Percentiles rank a stretch among this genome's conserved stretches.
Conservation (phyloP, 2,329 filamentous ascomycete genomes). For the Cladosporium colombiae region DNA sequence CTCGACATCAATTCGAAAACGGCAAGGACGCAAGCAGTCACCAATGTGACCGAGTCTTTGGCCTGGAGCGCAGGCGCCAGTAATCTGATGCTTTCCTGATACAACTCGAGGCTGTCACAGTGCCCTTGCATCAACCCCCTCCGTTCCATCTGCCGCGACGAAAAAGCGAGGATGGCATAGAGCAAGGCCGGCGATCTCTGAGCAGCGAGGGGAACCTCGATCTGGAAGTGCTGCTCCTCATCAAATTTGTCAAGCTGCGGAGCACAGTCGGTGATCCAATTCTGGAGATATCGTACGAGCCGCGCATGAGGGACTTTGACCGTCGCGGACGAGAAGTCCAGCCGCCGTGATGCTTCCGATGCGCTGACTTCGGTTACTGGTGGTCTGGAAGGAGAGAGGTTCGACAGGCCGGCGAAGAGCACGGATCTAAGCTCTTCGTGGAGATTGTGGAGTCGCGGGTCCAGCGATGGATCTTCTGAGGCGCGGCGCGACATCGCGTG, state of each 20-base stretch:
- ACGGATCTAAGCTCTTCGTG: constrained; percentile 9
- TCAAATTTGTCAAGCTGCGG: constrained; percentile 56
- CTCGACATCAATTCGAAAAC: constrained; percentile 49
- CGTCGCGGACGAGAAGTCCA: constrained; percentile 1
- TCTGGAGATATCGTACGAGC: constrained; percentile 11
- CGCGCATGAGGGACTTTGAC: constrained; percentile 7
- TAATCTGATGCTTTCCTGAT: constrained; percentile 50
- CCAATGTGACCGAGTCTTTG: constrained; percentile 45
- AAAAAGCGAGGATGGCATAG: constrained; percentile 54
- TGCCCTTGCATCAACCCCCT: constrained; percentile 4
- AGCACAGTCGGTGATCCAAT: constrained; percentile 13
- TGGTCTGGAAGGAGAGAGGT: background rate
- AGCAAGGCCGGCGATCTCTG: constrained; percentile 45
- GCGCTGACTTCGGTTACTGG: constrained; percentile 1
- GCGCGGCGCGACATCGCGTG: constrained; percentile 1
- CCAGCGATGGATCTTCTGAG: constrained; percentile 2
- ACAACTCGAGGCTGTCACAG: constrained; percentile 54
- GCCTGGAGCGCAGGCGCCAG: constrained; percentile 43
- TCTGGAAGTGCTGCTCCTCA: constrained; percentile 50
- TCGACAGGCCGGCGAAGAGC: constrained; percentile 10
- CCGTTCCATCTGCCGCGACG: constrained; percentile 44
- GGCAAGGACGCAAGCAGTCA: constrained; percentile 47
- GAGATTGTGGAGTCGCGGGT: constrained; percentile 7
- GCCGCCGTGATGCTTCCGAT: background rate
- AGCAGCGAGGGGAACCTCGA: constrained; percentile 50